These are phyloP conservation scores for Epichloe aotearoae DNA, from an alignment of 2,329 filamentous ascomycete genomes.

Conservation along the genomic window DNA sequence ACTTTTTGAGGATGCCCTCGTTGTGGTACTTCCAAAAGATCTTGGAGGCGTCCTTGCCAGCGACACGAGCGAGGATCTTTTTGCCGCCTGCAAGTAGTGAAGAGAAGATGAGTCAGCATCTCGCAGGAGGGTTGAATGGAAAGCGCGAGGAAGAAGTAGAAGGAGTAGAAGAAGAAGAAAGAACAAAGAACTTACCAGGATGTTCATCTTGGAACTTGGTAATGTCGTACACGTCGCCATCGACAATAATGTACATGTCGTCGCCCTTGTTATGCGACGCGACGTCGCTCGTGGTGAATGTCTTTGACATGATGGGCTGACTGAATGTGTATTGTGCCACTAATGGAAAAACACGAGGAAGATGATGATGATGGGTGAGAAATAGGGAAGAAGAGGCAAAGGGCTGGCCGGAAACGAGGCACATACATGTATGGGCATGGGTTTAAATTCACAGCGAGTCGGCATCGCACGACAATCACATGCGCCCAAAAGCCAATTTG, in stretches of 20 bases:
- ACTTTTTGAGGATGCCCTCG: conserved; percentile 79
- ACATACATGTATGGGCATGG: background rate
- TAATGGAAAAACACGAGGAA: background rate
- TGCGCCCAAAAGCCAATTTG: background rate
- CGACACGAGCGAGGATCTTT: conserved; percentile 52
- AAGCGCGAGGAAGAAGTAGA: background rate
- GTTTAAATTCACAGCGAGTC: conserved; percentile 2
- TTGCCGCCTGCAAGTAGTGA: conserved; percentile 36
- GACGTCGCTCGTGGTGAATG: conserved; percentile 73
- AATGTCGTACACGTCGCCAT: conserved; percentile 91
- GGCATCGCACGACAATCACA: conserved; percentile 2
- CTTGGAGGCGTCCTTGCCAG: conserved; percentile 53
- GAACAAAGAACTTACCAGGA: conserved; percentile 55
- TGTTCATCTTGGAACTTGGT: conserved; percentile 81
- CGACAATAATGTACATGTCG: conserved; percentile 79
- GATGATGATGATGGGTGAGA: background rate
- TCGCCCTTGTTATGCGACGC: conserved; percentile 81
- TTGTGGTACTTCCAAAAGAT: conserved; percentile 71
- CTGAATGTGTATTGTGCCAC: background rate
- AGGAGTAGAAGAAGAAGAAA: background rate
- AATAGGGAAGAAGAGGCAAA: background rate
- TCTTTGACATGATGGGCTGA: conserved; percentile 61
- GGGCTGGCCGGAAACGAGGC: background rate
- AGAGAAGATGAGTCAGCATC: background rate
- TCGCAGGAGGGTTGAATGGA: background rate